phyloP scores from a whole-genome alignment of 306 rosid genomes.

The Quercus mongolica region DNA sequence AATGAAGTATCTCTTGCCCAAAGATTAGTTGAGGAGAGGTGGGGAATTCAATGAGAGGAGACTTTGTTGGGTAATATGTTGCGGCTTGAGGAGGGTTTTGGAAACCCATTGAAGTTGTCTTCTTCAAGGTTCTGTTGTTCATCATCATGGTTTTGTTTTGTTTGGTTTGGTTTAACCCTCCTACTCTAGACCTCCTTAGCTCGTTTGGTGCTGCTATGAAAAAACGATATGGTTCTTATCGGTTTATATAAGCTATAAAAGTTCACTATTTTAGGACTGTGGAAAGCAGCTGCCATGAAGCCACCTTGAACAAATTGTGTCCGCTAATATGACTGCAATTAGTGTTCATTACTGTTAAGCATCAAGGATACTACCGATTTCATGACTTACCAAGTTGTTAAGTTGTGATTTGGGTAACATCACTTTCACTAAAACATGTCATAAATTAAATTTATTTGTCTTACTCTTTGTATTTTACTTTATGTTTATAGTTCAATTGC shows the following conservation, averaged over 20 bases:
- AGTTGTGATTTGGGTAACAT: too few relatives aligned
- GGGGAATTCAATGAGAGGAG: slow-evolving; percentile 35
- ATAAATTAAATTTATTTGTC: too few relatives aligned
- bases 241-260: slow-evolving; percentile 30
- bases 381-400: too few relatives aligned
- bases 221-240: background rate
- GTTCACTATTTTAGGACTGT: slow-evolving; percentile 25
- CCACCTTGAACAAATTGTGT: slow-evolving; percentile 7
- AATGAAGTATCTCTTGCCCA: slow-evolving; percentile 65
- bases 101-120: slow-evolving; percentile 32
- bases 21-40: slow-evolving; percentile 56
- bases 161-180: background rate
- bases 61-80: slow-evolving; percentile 22
- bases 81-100: background rate
- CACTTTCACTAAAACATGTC: too few relatives aligned
- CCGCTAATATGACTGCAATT: background rate
- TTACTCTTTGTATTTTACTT: too few relatives aligned
- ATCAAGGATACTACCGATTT: too few relatives aligned
- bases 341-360: too few relatives aligned
- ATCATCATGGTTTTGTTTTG: slow-evolving; percentile 17
- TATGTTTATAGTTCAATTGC: too few relatives aligned
- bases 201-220: slow-evolving; percentile 19
- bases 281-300: slow-evolving; percentile 19
- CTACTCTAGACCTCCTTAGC: background rate
- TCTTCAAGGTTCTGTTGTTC: slow-evolving; percentile 22